Evolutionary conservation across 1,284 basidiomycete genomes (phyloP), one percentile per base, ranked within the genome.

Genomic region (Polyporus tsugae): DNA sequence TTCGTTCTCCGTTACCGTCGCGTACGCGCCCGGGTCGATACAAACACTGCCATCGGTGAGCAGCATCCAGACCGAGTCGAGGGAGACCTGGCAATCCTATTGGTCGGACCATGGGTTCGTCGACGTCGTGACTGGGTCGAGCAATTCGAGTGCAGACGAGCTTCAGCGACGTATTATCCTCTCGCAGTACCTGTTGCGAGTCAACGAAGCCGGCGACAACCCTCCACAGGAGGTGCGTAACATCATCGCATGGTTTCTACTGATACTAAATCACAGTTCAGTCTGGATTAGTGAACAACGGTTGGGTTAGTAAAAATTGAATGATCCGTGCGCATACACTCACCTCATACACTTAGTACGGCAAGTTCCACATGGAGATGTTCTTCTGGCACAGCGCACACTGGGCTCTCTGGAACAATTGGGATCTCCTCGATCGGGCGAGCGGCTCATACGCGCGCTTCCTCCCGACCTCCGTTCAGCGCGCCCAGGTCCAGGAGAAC

Each of bases 331-430:
- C 25, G 25, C 38, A 60, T 44, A 42, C 11, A 53, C 67, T 72
- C 13, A 74, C 70, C 22, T 49, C 4, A 4, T 15, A 4, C 13
- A 46, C 13, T 7, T 36, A 83, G 82, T 83, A 83, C 68, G 83
- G 83, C 60, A 89, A 88, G 77, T 88, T 88, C 77, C 87, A 89
- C 72, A 84, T 88, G 84, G 88, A 89, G 73, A 86, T 87, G 86
- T 85, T 82, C 74, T 89, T 86, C 75, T 89, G 87, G 88, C 88
- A 90, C 73, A 79, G 80, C 63, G 82, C 81, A 9, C 88, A 90
- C 74, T 89, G 87, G 87, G 85, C 85, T 0, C 81, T 89, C 11
- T 90, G 88, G 88, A 83, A 83, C 70, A 87, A 88, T 75, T 87
- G 84, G 85, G 84, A 87, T 66, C 77, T 89, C 42, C 83, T 89